Evolutionary conservation across 2,329 filamentous ascomycete species (phyloP), one percentile per base, ranked within the genome.

Genomic region (Lojkania enalia): DNA sequence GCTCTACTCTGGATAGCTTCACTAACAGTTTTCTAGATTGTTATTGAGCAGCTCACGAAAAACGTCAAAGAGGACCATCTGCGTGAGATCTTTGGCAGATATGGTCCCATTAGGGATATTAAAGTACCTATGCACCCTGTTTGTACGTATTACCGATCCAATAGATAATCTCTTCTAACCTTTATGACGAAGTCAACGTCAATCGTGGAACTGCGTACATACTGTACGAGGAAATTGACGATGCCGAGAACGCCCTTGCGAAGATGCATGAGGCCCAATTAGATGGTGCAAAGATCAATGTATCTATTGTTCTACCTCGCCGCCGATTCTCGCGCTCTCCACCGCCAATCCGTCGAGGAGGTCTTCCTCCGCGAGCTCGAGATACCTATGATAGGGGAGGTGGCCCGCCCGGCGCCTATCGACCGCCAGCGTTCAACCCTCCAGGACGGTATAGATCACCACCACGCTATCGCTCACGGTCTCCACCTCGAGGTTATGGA

Each of bases 261-360:
- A 88, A 95, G 67, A 97, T 99, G 94, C 94, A 99, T 70, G 94
- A 99, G 73, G 90, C 88, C n/a, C 88, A 95, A 64, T 74, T 96
- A 20, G 91, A 96, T 69, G 90, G 90, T 39, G 83, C 85, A 16
- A 78, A 84, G 29, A 85, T 96, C 62, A 87, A 86, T 61, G 91
- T 96, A 37, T 94, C 88, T 33, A 94, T 96, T 55, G 89, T 96
- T 19, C 77, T 95, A 25, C 90, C 90, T 0, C 83, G 87, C 38
- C 84, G 87, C 60, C 89, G 90, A 58, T 88, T 96, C 61, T 91
- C 88, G 5, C 84, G 83, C 14, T 83, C 87, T 35, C 91, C 91
- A 13, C 89, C 89, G 1, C 81, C 81, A 4, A 83, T 86, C 39
- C 81, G 85, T 39, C 80, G 80, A 37, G 80, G 81, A 38, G 80